A percentile compares a stretch with the other conserved stretches of the same genome.
phyloP scores from a whole-genome alignment of 2,329 filamentous ascomycete species.

The Plenodomus lindquistii region DNA sequence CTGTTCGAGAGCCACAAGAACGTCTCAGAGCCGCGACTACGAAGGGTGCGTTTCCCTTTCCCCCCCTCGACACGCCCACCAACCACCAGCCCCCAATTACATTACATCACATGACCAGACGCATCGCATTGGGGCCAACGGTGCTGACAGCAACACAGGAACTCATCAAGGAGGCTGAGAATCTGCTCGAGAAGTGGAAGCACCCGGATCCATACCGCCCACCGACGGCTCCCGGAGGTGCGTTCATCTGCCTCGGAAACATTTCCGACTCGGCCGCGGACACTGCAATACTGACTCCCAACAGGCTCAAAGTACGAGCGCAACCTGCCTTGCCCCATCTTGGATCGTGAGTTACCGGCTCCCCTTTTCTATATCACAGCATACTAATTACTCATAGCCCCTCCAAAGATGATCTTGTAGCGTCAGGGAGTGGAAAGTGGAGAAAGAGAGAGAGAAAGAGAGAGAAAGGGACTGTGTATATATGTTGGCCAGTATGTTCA shows the following conservation, averaged over 20 bases:
- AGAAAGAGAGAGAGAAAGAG: conserved; percentile 9
- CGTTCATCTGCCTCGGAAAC: conserved; percentile 22
- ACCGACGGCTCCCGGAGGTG: conserved; percentile 93
- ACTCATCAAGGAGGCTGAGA: conserved; percentile 84
- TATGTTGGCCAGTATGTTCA: conserved; percentile 7
- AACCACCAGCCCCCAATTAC: neutral
- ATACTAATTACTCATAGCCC: conserved; percentile 31
- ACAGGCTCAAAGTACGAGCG: conserved; percentile 93
- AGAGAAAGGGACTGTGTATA: conserved; percentile 12
- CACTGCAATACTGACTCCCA: conserved; percentile 21
- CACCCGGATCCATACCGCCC: conserved; percentile 91
- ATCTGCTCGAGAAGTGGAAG: conserved; percentile 89
- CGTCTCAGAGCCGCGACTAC: conserved; percentile 80
- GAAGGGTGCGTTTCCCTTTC: conserved; percentile 64
- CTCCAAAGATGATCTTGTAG: conserved; percentile 44
- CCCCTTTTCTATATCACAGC: neutral
- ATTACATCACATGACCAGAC: no score
- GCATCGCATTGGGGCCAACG: neutral
- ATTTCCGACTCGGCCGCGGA: conserved; percentile 26
- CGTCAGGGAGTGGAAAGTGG: no score
- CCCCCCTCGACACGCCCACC: conserved; percentile 1
- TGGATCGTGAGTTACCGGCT: conserved; percentile 70
- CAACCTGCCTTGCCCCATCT: conserved; percentile 78
- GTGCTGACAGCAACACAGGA: conserved; percentile 58
- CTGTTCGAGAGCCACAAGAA: conserved; percentile 93